Conservation (phyloP, 202 grass and related monocot genomes). For the Thinopyrum obtusiflorum region DNA sequence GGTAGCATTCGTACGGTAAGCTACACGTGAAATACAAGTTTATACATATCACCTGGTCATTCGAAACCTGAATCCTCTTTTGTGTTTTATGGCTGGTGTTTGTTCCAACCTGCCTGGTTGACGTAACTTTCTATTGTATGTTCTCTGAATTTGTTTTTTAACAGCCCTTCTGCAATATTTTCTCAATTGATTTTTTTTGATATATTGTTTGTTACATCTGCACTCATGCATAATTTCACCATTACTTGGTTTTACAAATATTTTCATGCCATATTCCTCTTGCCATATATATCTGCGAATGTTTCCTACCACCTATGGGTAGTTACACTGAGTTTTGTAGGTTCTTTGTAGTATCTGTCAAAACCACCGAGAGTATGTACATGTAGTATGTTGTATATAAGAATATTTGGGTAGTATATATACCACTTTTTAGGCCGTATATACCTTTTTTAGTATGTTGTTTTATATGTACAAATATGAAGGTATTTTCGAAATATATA, state of each 20-base stretch:
- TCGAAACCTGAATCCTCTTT: not conserved
- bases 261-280: conserved; percentile 7
- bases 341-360: no score
- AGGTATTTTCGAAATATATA: no score
- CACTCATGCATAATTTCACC: conserved; percentile 3
- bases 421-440: no score
- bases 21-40: not conserved
- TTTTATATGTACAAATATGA: no score
- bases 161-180: not conserved
- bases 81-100: conserved; percentile 13
- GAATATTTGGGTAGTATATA: no score
- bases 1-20: conserved; percentile 78
- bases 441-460: no score
- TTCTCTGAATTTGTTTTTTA: not conserved
- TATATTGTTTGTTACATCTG: not conserved
- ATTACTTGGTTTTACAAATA: not conserved
- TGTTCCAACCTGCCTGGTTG: conserved; percentile 4
- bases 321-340: no score
- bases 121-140: conserved; percentile 8
- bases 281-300: not conserved
- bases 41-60: not conserved
- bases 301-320: no score
- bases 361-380: no score
- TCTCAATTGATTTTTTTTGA: not conserved
- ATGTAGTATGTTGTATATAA: no score